Conservation (phyloP, 305 asterid species). For the Plantago rigida region DNA sequence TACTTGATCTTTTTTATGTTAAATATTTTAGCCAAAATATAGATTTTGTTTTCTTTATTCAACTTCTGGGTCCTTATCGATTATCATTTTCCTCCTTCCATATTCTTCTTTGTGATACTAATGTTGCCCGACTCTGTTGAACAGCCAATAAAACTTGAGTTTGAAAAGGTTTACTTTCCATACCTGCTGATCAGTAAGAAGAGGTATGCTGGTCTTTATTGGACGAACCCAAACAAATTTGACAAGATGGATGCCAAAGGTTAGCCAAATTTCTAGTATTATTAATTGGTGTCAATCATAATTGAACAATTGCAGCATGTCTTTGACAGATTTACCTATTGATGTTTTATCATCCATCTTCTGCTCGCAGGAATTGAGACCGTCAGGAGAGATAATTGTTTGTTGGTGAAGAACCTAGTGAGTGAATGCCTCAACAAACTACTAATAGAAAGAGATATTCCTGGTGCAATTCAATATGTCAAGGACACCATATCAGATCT, state of each 20-base stretch:
- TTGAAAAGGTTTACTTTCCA: conserved; percentile 93
- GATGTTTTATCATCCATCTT: conserved; percentile 4
- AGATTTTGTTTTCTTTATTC: no score
- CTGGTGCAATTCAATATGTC: conserved; percentile 92
- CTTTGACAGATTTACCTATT: not conserved
- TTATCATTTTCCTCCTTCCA: not conserved
- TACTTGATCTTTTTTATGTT: not conserved
- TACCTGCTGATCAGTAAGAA: conserved; percentile 90
- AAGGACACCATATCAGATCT: conserved; percentile 92
- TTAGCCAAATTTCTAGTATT: conserved; percentile 27
- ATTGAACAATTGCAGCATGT: not conserved
- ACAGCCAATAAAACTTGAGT: conserved; percentile 92
- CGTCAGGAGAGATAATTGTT: conserved; percentile 89
- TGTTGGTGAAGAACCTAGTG: conserved; percentile 87
- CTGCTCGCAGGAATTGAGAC: conserved; percentile 78
- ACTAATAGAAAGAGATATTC: conserved; percentile 82
- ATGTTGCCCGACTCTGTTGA: conserved; percentile 25
- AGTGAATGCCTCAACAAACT: conserved; percentile 87
- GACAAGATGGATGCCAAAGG: conserved; percentile 99
- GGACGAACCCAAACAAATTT: conserved; percentile 89
- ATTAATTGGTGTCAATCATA: not conserved
- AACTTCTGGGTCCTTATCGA: not conserved
- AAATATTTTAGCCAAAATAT: not conserved
- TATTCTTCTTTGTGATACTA: conserved; percentile 11
- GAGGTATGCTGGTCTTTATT: conserved; percentile 96